A percentile compares a stretch with the other conserved stretches of the same genome.
Conservation (phyloP, 495 filamentous ascomycete species). For the Articulospora tetracladia region DNA sequence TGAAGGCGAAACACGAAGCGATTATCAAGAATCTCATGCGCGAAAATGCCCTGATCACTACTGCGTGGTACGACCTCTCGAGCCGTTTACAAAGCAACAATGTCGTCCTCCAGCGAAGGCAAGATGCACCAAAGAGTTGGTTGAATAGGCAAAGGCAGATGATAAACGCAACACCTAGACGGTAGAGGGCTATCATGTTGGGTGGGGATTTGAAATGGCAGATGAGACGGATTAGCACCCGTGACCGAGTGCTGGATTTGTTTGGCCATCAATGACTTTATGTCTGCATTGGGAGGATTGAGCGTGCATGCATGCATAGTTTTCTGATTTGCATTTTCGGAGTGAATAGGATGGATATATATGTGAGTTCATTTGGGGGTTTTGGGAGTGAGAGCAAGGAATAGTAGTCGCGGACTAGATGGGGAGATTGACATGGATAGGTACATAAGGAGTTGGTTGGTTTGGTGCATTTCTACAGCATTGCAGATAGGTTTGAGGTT, state of each 20-base stretch:
- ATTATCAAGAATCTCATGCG: conserved; percentile 66
- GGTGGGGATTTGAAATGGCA: neutral
- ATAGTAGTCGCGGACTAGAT: too few relatives aligned
- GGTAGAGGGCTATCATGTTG: conserved; percentile 6
- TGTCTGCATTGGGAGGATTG: conserved; percentile 13
- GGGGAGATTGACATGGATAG: too few relatives aligned
- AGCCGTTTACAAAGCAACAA: conserved; percentile 84
- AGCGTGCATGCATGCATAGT: conserved; percentile 1
- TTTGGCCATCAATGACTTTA: neutral
- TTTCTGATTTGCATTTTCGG: neutral
- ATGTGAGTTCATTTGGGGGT: neutral
- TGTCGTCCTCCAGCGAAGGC: conserved; percentile 67
- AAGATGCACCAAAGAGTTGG: conserved; percentile 83
- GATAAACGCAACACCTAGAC: conserved; percentile 45
- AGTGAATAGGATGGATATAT: neutral
- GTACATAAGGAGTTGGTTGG: too few relatives aligned
- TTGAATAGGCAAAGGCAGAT: conserved; percentile 80
- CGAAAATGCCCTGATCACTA: conserved; percentile 81
- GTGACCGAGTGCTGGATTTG: neutral
- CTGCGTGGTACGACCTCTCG: conserved; percentile 89
- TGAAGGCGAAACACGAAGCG: conserved; percentile 53
- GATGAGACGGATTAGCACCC: neutral
- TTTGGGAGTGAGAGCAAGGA: too few relatives aligned
- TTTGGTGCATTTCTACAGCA: too few relatives aligned
- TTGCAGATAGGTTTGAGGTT: too few relatives aligned